Conservation (phyloP, 176 grass and related monocot species). For the Elaeis guineensis region DNA sequence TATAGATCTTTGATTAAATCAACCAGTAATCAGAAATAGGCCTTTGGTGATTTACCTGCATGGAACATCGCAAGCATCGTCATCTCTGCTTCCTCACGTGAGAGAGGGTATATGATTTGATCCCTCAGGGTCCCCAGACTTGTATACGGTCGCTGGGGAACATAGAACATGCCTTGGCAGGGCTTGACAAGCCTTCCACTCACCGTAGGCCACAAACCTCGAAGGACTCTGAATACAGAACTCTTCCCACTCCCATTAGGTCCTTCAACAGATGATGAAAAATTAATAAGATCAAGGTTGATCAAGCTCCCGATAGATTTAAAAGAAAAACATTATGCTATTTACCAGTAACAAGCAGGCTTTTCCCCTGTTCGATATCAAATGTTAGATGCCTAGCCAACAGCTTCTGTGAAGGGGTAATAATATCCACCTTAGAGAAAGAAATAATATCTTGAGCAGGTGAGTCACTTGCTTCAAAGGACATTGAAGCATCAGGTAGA, state of each 20-base stretch:
- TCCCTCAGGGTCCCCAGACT: constrained; percentile 88
- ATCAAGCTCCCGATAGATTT: neutral
- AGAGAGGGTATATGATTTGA: constrained; percentile 94
- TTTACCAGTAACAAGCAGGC: constrained; percentile 84
- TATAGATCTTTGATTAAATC: no score
- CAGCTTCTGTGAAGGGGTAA: constrained; percentile 81
- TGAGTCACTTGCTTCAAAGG: constrained; percentile 29
- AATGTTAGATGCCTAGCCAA: constrained; percentile 71
- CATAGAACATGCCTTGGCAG: constrained; percentile 65
- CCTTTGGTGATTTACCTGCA: constrained; percentile 29
- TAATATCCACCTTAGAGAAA: constrained; percentile 75
- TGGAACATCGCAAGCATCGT: constrained; percentile 38
- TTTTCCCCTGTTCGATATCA: constrained; percentile 61
- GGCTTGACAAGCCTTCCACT: constrained; percentile 77
- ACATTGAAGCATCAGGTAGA: constrained; percentile 35
- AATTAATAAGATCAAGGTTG: neutral
- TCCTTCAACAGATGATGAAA: constrained; percentile 39
- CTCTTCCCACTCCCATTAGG: constrained; percentile 98
- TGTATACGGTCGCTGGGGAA: constrained; percentile 95
- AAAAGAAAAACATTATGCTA: neutral
- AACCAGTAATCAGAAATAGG: no score
- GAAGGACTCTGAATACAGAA: constrained; percentile 86
- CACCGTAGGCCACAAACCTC: constrained; percentile 79
- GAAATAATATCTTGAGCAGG: constrained; percentile 66
- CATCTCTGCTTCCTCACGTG: constrained; percentile 59